Evolutionary conservation across 2,329 filamentous ascomycete species (phyloP).

Genomic region (Seiridium unicorne): DNA sequence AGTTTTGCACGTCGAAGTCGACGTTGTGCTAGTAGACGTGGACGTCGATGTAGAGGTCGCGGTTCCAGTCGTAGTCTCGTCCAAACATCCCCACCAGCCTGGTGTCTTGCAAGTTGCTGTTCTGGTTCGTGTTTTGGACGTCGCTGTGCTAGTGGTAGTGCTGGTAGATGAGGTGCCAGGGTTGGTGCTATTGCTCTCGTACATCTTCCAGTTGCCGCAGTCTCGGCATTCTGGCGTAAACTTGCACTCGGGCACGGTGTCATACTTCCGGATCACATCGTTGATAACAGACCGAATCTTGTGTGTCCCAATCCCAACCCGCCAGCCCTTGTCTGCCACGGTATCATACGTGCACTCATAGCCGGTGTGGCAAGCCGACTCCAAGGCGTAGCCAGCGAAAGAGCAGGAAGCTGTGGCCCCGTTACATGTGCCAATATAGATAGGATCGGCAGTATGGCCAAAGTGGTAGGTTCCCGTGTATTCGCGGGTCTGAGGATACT

Average conservation of each 20-base stretch:
- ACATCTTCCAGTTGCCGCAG: conserved; percentile 92
- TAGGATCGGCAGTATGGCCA: conserved; percentile 91
- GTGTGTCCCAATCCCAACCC: conserved; percentile 87
- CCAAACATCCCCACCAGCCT: conserved; percentile 76
- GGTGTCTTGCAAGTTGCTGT: conserved; percentile 89
- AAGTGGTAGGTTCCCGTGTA: conserved; percentile 85
- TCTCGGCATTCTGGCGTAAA: conserved; percentile 80
- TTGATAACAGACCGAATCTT: conserved; percentile 85
- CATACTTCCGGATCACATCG: conserved; percentile 82
- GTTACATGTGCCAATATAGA: conserved; percentile 93
- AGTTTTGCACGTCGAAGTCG: conserved; percentile 56
- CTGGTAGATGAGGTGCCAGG: conserved; percentile 62
- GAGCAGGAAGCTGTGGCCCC: conserved; percentile 86
- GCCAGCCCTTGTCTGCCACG: conserved; percentile 87
- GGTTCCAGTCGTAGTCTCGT: conserved; percentile 57
- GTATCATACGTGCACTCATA: conserved; percentile 89
- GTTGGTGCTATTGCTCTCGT: conserved; percentile 85
- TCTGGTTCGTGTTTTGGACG: conserved; percentile 62
- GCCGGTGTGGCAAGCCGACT: conserved; percentile 89
- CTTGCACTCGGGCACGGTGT: conserved; percentile 73
- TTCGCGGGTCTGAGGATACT: conserved; percentile 66
- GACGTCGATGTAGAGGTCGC: conserved; percentile 41
- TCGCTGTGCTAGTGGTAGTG: conserved; percentile 49
- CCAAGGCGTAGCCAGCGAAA: conserved; percentile 88
- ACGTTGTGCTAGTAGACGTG: conserved; percentile 43